A percentile compares a stretch with the other conserved stretches of the same genome.
phyloP scores from a whole-genome alignment of 257 asterid genomes.

The Fraxinus cuspidata region DNA sequence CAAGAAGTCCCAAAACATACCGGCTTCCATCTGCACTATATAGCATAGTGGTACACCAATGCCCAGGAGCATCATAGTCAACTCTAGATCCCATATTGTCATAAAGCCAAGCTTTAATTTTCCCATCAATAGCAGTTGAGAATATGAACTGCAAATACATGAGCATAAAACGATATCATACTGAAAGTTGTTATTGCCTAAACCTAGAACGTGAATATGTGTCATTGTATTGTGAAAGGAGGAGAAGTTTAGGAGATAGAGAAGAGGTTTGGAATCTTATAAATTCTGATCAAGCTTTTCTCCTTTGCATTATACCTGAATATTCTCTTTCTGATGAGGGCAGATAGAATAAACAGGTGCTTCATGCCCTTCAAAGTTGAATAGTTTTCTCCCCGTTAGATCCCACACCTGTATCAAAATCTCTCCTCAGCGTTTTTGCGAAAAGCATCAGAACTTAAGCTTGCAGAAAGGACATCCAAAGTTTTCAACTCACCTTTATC shows the following conservation, averaged over 20 bases:
- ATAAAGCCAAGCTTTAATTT: slow-evolving; percentile 97
- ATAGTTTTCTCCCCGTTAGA: slow-evolving; percentile 78
- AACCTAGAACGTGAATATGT: background rate
- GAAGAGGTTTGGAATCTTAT: background rate
- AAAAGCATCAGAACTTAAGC: slow-evolving; percentile 12
- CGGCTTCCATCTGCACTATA: slow-evolving; percentile 98
- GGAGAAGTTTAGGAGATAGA: background rate
- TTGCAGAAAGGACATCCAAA: slow-evolving; percentile 13
- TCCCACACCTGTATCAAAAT: slow-evolving; percentile 90
- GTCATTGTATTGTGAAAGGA: background rate
- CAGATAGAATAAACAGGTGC: slow-evolving; percentile 96
- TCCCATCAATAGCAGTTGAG: slow-evolving; percentile 96
- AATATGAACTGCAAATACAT: slow-evolving; percentile 72
- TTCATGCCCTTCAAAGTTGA: slow-evolving; percentile 96
- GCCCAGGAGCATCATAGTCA: slow-evolving; percentile 99
- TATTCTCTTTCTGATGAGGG: slow-evolving; percentile 94
- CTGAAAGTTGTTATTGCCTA: slow-evolving; percentile 11
- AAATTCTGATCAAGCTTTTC: slow-evolving; percentile 3
- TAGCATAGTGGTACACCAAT: slow-evolving; percentile 93
- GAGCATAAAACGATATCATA: slow-evolving; percentile 19
- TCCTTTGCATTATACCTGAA: slow-evolving; percentile 61
- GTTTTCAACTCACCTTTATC: slow-evolving; percentile 62
- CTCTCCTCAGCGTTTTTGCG: slow-evolving; percentile 34
- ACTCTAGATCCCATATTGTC: slow-evolving; percentile 95
- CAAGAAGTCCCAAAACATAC: slow-evolving; percentile 37